A percentile compares a stretch with the other conserved stretches of the same genome.
phyloP scores from a whole-genome alignment of 2,329 filamentous ascomycete species.

The Thielaviopsis cerberus region DNA sequence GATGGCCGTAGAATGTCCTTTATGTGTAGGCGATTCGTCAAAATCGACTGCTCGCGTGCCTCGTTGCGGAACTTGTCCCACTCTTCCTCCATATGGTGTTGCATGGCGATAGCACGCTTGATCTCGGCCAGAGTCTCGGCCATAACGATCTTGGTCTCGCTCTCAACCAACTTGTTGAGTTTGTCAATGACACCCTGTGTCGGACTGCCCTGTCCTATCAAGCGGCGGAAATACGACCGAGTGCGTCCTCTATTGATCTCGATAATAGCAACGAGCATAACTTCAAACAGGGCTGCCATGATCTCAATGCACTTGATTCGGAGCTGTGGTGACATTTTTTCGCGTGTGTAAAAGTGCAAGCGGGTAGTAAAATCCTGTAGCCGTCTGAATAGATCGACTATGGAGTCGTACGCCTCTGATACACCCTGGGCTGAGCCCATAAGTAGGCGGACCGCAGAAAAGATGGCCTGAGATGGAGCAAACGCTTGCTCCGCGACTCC shows the following conservation, averaged over 20 bases:
- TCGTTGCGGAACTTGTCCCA: conserved; percentile 20
- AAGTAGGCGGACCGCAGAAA: conserved; percentile 25
- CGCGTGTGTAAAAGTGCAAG: conserved; percentile 23
- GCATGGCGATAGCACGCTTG: conserved; percentile 20
- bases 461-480: conserved; percentile 24
- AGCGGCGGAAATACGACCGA: conserved; percentile 23
- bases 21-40: conserved; percentile 21
- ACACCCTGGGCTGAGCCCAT: conserved; percentile 27
- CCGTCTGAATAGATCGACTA: conserved; percentile 25
- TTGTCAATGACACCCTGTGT: conserved; percentile 23
- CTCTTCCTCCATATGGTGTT: conserved; percentile 20
- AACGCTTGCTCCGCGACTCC: conserved; percentile 23
- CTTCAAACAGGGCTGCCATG: conserved; percentile 25
- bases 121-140: conserved; percentile 26
- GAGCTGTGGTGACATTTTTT: conserved; percentile 21
- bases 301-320: conserved; percentile 24
- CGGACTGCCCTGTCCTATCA: conserved; percentile 23
- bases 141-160: conserved; percentile 25
- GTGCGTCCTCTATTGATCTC: conserved; percentile 24
- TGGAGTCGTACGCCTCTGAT: conserved; percentile 26
- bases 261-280: conserved; percentile 26
- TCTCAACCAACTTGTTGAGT: conserved; percentile 23
- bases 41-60: conserved; percentile 18
- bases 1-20: conserved; percentile 25
- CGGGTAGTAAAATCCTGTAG: conserved; percentile 26